Evolutionary conservation across 371 early-diverging fungal species (phyloP).

Genomic region (Nematocida sp.): DNA sequence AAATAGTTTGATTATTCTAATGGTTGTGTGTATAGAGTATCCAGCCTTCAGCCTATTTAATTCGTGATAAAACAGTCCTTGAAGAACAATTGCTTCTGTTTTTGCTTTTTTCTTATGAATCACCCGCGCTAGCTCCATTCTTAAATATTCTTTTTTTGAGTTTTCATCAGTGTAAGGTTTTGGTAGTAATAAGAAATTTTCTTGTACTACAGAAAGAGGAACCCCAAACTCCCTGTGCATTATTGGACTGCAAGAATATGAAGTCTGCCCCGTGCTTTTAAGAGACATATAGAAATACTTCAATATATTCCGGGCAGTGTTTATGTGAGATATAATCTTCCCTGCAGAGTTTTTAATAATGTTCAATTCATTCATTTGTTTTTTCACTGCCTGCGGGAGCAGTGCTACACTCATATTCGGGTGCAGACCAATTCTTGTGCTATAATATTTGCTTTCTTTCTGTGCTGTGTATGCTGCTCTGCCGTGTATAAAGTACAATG

Average conservation of each 20-base stretch:
- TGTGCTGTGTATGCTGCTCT: neutral
- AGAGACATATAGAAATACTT: conserved; percentile 36
- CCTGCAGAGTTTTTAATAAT: neutral
- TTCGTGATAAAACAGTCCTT: conserved; percentile 53
- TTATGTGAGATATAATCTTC: neutral
- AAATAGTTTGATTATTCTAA: conserved; percentile 32
- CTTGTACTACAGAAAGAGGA: neutral
- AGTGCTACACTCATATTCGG: conserved; percentile 18
- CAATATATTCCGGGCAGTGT: conserved; percentile 12
- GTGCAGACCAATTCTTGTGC: conserved; percentile 4
- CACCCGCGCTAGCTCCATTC: conserved; percentile 44
- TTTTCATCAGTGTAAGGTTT: conserved; percentile 31
- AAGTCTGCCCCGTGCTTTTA: neutral
- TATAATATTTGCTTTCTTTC: neutral
- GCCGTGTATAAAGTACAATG: conserved; percentile 42
- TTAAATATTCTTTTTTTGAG: conserved; percentile 12
- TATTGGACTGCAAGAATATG: conserved; percentile 2
- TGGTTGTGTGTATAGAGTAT: neutral
- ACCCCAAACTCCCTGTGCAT: neutral
- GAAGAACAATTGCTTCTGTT: conserved; percentile 48
- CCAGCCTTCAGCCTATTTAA: conserved; percentile 16
- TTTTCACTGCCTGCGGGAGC: neutral
- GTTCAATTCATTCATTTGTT: neutral
- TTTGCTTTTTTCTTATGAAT: conserved; percentile 38
- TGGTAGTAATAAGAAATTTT: neutral